Conservation (phyloP, 257 asterid species). For the Ballota nigra region DNA sequence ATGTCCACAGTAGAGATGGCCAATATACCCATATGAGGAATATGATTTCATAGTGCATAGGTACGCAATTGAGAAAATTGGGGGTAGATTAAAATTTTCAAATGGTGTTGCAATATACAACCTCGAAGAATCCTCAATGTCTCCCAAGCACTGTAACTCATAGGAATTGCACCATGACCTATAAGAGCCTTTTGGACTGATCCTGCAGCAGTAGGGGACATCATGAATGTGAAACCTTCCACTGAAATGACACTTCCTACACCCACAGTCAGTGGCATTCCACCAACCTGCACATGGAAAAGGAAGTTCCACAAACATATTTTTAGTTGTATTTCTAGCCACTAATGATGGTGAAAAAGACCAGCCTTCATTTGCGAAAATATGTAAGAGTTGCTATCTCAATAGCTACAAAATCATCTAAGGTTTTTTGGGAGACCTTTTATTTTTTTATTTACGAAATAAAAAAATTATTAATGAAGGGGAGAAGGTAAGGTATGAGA, state of each 20-base stretch:
- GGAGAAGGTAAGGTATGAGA: background rate
- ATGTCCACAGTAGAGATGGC: slow-evolving; percentile 11
- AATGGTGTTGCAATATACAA: slow-evolving; percentile 13
- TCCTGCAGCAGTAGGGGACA: slow-evolving; percentile 63
- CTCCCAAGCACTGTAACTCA: slow-evolving; percentile 87
- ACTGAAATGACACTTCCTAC: slow-evolving; percentile 79
- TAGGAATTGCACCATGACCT: slow-evolving; percentile 67
- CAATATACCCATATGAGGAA: background rate
- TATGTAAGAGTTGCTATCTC: background rate
- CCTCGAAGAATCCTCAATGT: slow-evolving; percentile 89
- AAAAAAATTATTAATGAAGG: background rate
- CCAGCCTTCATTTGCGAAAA: background rate
- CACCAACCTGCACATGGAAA: slow-evolving; percentile 63
- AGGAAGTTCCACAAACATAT: background rate
- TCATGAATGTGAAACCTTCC: slow-evolving; percentile 82
- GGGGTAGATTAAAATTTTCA: slow-evolving; percentile 10
- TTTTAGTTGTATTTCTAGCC: background rate
- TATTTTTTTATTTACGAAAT: too few species aligned
- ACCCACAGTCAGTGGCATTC: slow-evolving; percentile 84
- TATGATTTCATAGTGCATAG: slow-evolving; percentile 4
- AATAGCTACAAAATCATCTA: slow-evolving; percentile 11
- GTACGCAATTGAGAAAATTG: slow-evolving; percentile 16
- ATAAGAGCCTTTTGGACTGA: slow-evolving; percentile 69
- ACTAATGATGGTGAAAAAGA: background rate
- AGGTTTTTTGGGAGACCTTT: background rate